A percentile compares a stretch with the other conserved stretches of the same genome.
These are phyloP conservation scores for Solanum paucissectum DNA, from an alignment of 257 asterid genomes.

Conservation along the genomic window DNA sequence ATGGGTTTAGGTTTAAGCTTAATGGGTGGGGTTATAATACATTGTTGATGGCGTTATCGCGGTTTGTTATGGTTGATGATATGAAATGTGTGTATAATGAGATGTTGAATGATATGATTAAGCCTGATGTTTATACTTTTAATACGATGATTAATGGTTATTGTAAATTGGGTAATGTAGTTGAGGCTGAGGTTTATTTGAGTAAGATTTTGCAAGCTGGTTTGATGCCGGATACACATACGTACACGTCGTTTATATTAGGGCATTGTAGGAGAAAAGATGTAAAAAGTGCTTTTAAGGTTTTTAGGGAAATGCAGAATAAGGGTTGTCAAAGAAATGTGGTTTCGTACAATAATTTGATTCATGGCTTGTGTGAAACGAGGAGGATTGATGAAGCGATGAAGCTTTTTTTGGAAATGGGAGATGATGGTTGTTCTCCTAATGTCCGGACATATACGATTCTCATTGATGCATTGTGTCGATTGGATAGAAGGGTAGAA, in stretches of 20 bases:
- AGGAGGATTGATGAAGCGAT: slow-evolving; percentile 48
- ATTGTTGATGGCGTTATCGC: slow-evolving; percentile 44
- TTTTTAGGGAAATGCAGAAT: slow-evolving; percentile 39
- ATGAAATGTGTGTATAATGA: slow-evolving; percentile 48
- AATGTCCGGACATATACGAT: slow-evolving; percentile 61
- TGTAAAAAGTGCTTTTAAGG: slow-evolving; percentile 30
- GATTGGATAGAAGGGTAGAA: slow-evolving; percentile 37
- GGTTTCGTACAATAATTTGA: slow-evolving; percentile 55
- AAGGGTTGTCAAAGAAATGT: slow-evolving; percentile 57
- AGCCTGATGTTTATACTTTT: slow-evolving; percentile 62
- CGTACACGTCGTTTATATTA: slow-evolving; percentile 60
- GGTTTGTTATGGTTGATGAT: slow-evolving; percentile 44
- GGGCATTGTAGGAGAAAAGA: slow-evolving; percentile 68
- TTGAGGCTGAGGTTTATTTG: slow-evolving; percentile 41
- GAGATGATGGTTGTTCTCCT: slow-evolving; percentile 42
- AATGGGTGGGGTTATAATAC: slow-evolving; percentile 44
- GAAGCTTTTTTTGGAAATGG: slow-evolving; percentile 40
- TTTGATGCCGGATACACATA: slow-evolving; percentile 58
- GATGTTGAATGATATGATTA: slow-evolving; percentile 49
- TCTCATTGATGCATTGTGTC: slow-evolving; percentile 56
- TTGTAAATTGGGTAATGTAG: slow-evolving; percentile 60
- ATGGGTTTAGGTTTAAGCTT: slow-evolving; percentile 27
- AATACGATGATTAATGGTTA: slow-evolving; percentile 61
- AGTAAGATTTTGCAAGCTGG: slow-evolving; percentile 53
- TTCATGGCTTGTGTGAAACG: slow-evolving; percentile 60